Evolutionary conservation across 306 rosid genomes (phyloP).

Genomic region (Cicer pinnatifidum): DNA sequence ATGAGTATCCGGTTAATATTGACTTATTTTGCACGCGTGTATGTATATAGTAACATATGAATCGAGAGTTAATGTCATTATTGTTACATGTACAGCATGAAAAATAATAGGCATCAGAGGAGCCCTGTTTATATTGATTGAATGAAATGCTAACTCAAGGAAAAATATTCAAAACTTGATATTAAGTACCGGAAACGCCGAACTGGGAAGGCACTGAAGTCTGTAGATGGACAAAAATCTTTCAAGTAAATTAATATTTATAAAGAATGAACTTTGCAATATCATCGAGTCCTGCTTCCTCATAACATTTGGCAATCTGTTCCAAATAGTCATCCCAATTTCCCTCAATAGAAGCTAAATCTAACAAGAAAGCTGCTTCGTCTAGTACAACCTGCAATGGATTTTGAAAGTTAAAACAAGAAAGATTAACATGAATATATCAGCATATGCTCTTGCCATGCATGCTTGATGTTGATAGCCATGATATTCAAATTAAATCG

Average conservation of each 20-base stretch:
- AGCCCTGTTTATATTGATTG: not conserved
- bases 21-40: not conserved
- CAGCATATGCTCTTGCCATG: not conserved
- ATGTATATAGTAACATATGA: not conserved
- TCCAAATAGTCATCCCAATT: slow-evolving; percentile 76
- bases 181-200: slow-evolving; percentile 21
- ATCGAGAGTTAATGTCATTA: slow-evolving; percentile 13
- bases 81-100: slow-evolving; percentile 30
- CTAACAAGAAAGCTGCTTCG: slow-evolving; percentile 91
- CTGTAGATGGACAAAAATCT: slow-evolving; percentile 22
- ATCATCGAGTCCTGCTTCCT: slow-evolving; percentile 74
- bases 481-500: not conserved
- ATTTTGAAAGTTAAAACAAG: slow-evolving; percentile 31
- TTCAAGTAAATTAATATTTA: slow-evolving; percentile 49
- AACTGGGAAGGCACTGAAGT: slow-evolving; percentile 16
- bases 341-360: slow-evolving; percentile 90
- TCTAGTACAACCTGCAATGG: slow-evolving; percentile 76
- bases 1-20: slow-evolving; percentile 5
- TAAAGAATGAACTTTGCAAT: slow-evolving; percentile 71
- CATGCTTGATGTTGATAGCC: not conserved
- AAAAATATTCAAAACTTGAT: slow-evolving; percentile 38
- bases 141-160: slow-evolving; percentile 22
- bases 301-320: slow-evolving; percentile 76
- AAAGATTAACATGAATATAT: slow-evolving; percentile 27
- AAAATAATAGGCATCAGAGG: slow-evolving; percentile 15